A percentile compares a stretch with the other conserved stretches of the same genome.
Evolutionary conservation across 257 asterid genomes (phyloP).

Genomic region (Capsicum rhomboideum): DNA sequence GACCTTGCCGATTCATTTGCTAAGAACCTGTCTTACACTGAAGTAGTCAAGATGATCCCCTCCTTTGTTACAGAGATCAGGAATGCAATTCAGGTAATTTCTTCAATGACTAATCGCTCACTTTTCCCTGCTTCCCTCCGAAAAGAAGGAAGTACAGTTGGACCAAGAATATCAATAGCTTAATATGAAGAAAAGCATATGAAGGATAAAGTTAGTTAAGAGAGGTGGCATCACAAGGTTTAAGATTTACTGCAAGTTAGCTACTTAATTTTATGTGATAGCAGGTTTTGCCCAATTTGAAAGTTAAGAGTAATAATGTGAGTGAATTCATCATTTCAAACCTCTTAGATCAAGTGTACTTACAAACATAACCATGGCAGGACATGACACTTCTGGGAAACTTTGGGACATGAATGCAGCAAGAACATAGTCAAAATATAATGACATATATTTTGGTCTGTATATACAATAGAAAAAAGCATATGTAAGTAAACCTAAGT

Average conservation of each 20-base stretch:
- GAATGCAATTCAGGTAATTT: conserved; percentile 50
- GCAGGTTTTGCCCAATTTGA: not conserved
- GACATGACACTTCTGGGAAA: not conserved
- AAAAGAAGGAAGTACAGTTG: not conserved
- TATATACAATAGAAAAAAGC: not conserved
- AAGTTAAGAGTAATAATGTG: not conserved
- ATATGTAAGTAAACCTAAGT: not conserved
- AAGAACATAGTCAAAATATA: not conserved
- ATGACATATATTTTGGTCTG: not conserved
- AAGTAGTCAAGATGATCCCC: conserved; percentile 60
- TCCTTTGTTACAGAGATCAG: conserved; percentile 52
- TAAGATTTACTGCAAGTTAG: not conserved
- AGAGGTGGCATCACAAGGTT: not conserved
- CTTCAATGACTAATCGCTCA: not conserved
- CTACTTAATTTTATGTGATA: not conserved
- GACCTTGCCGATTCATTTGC: conserved; percentile 69
- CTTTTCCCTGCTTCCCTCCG: not conserved
- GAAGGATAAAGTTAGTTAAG: not conserved
- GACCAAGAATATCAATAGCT: not conserved
- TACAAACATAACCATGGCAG: not conserved
- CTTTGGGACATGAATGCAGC: not conserved
- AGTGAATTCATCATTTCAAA: not conserved
- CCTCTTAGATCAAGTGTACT: not conserved
- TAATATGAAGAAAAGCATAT: not conserved
- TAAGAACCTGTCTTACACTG: conserved; percentile 47